Conservation (phyloP, 768 basidiomycete species). For the Albatrellus ellisii region DNA sequence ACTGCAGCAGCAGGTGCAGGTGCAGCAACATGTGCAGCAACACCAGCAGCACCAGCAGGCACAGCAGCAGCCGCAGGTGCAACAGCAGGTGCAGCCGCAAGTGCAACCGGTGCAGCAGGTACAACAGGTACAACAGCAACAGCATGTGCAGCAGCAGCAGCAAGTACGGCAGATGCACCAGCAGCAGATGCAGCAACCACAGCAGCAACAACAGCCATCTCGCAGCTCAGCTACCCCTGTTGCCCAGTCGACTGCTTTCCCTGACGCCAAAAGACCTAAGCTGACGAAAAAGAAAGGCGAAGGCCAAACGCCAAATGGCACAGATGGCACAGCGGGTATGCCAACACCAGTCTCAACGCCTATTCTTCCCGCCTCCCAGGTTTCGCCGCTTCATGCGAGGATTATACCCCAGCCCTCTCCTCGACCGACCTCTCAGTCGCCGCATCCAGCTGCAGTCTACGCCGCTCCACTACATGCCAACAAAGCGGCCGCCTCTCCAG, state of each 20-base stretch:
- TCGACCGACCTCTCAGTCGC: slow-evolving; percentile 1
- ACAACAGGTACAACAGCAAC: too few species aligned
- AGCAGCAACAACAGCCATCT: slow-evolving; percentile 14
- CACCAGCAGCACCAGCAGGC: slow-evolving; percentile 14
- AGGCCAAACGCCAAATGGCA: neutral
- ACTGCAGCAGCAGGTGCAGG: too few species aligned
- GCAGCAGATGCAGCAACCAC: slow-evolving; percentile 12
- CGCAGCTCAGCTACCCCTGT: slow-evolving; percentile 11
- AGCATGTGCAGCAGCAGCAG: too few species aligned
- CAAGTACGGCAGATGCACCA: too few species aligned
- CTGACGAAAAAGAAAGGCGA: neutral
- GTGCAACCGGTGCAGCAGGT: slow-evolving; percentile 6
- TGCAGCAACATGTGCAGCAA: slow-evolving; percentile 14
- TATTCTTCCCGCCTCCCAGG: neutral
- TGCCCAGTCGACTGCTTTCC: neutral
- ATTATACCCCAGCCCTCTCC: neutral
- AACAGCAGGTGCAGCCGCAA: slow-evolving; percentile 15
- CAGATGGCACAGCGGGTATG: neutral
- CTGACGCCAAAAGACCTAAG: neutral
- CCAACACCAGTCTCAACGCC: slow-evolving; percentile 2
- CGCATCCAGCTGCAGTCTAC: slow-evolving; percentile 1
- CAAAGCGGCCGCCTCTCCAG: neutral
- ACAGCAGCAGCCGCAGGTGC: slow-evolving; percentile 14
- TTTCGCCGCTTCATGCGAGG: neutral
- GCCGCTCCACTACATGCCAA: neutral